Evolutionary conservation across 2,329 filamentous ascomycete genomes (phyloP).

Genomic region (Hypocrella siamensis): DNA sequence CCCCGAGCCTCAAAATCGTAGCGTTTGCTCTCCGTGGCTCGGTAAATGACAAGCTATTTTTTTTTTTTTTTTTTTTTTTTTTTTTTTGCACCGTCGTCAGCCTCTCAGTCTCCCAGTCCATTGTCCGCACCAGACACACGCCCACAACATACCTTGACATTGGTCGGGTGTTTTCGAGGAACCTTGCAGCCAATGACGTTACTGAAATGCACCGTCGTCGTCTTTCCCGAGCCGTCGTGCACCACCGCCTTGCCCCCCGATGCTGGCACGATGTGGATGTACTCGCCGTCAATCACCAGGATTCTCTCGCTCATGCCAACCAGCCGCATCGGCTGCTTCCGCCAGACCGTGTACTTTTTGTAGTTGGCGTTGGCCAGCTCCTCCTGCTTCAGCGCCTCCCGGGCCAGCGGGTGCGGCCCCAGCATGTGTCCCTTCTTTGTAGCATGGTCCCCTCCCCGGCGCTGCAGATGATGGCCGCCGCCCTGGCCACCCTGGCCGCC

Average conservation of each 20-base stretch:
- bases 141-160: constrained; percentile 47
- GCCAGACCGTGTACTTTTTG: constrained; percentile 66
- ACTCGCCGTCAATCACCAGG: constrained; percentile 70
- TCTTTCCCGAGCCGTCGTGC: constrained; percentile 50
- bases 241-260: constrained; percentile 48
- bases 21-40: constrained; percentile 59
- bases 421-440: constrained; percentile 34
- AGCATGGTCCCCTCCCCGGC: no score
- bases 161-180: constrained; percentile 61
- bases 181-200: constrained; percentile 74
- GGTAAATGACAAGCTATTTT: constrained; percentile 52
- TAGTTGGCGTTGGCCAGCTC: constrained; percentile 44
- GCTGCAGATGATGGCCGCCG: no score
- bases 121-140: neutral
- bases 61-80: neutral
- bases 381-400: constrained; percentile 43
- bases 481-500: constrained; percentile 14
- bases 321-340: constrained; percentile 71
- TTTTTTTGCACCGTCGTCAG: neutral
- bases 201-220: constrained; percentile 68
- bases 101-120: neutral
- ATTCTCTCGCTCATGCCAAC: constrained; percentile 61
- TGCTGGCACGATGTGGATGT: constrained; percentile 69
- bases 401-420: constrained; percentile 51
- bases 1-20: constrained; percentile 75